A percentile compares a stretch with the other conserved stretches of the same genome.
phyloP scores from a whole-genome alignment of 305 asterid species.

The Fraxinus baroniana region DNA sequence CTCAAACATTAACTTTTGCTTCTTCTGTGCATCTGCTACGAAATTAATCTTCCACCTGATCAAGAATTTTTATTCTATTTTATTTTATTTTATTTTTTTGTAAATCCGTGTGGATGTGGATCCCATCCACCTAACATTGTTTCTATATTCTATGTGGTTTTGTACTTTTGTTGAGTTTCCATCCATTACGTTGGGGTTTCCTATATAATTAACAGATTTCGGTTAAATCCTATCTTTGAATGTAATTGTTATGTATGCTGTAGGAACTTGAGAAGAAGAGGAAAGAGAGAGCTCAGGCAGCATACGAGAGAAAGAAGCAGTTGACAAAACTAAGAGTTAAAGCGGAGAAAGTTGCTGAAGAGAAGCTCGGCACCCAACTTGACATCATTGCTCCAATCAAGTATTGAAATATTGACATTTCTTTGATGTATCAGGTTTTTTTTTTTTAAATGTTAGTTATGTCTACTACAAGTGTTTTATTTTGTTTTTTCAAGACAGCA shows the following conservation, averaged over 20 bases:
- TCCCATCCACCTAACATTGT: background rate
- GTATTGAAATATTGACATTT: slow-evolving; percentile 29
- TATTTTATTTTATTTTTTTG: too few species aligned
- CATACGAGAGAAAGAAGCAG: slow-evolving; percentile 55
- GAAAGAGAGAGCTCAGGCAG: slow-evolving; percentile 47
- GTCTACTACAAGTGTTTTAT: background rate
- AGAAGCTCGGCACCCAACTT: slow-evolving; percentile 52
- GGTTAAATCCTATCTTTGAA: background rate
- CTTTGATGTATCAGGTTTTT: background rate
- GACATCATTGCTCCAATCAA: slow-evolving; percentile 41
- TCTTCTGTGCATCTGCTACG: background rate
- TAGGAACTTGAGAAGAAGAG: slow-evolving; percentile 54
- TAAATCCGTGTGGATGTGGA: background rate
- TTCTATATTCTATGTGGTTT: background rate
- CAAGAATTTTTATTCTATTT: background rate
- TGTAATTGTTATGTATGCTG: background rate
- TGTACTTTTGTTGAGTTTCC: background rate
- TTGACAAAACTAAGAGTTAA: slow-evolving; percentile 38
- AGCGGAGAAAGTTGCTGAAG: slow-evolving; percentile 52
- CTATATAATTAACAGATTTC: background rate
- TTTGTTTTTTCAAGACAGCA: background rate
- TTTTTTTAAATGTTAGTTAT: background rate
- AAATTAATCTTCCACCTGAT: background rate
- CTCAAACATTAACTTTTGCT: background rate
- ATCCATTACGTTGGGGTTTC: background rate